phyloP scores from a whole-genome alignment of 257 asterid genomes.

The Nicotiana tabacum region DNA sequence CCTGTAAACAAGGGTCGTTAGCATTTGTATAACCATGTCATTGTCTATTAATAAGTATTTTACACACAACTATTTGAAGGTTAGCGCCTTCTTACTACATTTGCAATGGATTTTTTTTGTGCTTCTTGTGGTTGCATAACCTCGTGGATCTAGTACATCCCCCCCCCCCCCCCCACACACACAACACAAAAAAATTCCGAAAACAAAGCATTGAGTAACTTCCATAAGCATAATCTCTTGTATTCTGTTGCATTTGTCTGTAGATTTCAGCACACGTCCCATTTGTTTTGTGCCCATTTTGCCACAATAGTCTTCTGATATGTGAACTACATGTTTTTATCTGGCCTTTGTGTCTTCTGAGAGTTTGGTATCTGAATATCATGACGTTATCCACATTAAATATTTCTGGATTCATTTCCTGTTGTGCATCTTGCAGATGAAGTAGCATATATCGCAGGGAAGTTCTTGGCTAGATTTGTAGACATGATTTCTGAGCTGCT shows the following conservation, averaged over 20 bases:
- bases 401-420: background rate
- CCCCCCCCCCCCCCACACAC: background rate
- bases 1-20: background rate
- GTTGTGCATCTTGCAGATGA: background rate
- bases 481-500: background rate
- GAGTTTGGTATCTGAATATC: background rate
- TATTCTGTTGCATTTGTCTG: background rate
- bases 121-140: background rate
- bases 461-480: background rate
- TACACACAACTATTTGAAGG: background rate
- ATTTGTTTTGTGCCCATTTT: background rate
- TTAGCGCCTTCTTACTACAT: background rate
- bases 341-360: background rate
- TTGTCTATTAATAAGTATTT: background rate
- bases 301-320: background rate
- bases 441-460: background rate
- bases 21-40: background rate
- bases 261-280: background rate
- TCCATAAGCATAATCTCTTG: background rate
- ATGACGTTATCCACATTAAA: background rate
- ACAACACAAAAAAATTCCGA: background rate
- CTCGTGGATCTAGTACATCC: background rate
- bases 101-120: background rate
- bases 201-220: background rate
- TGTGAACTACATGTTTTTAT: background rate